Conservation (phyloP, 345 rosid genomes). For the Eucalyptus polybractea region DNA sequence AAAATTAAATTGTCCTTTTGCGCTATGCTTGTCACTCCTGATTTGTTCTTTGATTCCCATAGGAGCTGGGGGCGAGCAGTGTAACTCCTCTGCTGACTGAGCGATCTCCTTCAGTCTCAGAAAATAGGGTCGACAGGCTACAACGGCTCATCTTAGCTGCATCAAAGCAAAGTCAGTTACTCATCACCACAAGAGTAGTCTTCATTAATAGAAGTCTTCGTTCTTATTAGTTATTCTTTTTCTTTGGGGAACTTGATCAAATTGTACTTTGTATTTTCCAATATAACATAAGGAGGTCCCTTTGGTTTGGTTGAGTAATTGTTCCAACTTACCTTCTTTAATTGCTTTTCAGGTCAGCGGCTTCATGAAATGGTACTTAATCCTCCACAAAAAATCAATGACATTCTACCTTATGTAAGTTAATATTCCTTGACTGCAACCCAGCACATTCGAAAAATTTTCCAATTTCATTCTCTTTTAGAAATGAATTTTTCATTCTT, state of each 20-base stretch:
- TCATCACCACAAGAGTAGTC: neutral
- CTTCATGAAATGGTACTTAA: conserved; percentile 69
- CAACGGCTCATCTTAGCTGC: conserved; percentile 80
- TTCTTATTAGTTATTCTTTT: neutral
- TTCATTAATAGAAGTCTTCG: neutral
- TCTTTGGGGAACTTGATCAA: neutral
- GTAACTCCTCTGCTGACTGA: conserved; percentile 79
- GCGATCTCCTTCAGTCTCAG: conserved; percentile 63
- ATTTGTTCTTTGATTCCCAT: neutral
- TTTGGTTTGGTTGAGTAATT: neutral
- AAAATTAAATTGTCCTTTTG: neutral
- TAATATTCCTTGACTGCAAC: neutral
- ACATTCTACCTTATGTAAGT: conserved; percentile 51
- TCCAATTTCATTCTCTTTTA: neutral
- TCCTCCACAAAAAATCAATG: conserved; percentile 45
- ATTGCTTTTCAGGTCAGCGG: conserved; percentile 45
- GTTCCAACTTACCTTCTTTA: neutral
- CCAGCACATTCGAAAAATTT: neutral
- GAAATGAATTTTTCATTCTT: neutral
- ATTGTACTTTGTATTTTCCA: neutral
- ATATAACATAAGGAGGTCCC: neutral
- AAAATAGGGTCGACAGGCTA: conserved; percentile 59
- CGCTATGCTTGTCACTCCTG: neutral
- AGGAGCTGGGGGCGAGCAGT: conserved; percentile 87
- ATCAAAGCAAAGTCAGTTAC: conserved; percentile 60